Evolutionary conservation across 257 asterid genomes (phyloP).

Genomic region (Schizonepeta tenuifolia): DNA sequence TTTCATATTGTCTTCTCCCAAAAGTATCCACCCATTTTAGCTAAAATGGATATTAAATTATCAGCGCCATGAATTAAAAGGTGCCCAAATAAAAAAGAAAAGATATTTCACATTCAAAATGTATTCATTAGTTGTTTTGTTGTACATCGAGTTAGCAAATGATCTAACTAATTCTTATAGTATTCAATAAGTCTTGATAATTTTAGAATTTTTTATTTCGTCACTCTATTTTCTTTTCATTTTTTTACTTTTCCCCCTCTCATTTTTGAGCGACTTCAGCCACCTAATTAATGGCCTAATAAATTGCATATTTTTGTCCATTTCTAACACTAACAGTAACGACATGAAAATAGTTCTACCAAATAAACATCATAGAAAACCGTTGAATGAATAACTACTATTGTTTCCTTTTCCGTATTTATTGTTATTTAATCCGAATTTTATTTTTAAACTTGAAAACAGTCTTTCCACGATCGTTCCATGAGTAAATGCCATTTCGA

Average conservation of each 20-base stretch:
- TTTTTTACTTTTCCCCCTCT: not conserved
- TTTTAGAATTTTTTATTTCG: not conserved
- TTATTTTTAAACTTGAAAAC: not conserved
- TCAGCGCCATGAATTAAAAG: not conserved
- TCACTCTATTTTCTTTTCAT: not conserved
- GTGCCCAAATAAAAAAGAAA: not conserved
- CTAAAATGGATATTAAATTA: not conserved
- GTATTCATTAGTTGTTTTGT: too few species aligned
- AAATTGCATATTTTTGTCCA: conserved; percentile 27
- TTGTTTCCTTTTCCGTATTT: not conserved
- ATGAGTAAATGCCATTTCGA: not conserved
- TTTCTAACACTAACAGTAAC: not conserved
- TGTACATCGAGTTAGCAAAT: too few species aligned
- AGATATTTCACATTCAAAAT: not conserved
- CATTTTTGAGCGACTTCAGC: conserved; percentile 17
- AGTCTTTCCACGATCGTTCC: not conserved
- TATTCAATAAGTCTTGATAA: not conserved
- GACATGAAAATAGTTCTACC: not conserved
- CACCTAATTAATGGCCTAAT: conserved; percentile 23
- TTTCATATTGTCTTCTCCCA: conserved; percentile 28
- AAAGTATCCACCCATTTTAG: conserved; percentile 16
- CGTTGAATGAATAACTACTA: not conserved
- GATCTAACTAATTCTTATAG: not conserved
- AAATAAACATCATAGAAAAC: not conserved
- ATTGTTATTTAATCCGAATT: not conserved